phyloP scores from a whole-genome alignment of 169 alveolate genomes.

The Eimeria praecox region DNA sequence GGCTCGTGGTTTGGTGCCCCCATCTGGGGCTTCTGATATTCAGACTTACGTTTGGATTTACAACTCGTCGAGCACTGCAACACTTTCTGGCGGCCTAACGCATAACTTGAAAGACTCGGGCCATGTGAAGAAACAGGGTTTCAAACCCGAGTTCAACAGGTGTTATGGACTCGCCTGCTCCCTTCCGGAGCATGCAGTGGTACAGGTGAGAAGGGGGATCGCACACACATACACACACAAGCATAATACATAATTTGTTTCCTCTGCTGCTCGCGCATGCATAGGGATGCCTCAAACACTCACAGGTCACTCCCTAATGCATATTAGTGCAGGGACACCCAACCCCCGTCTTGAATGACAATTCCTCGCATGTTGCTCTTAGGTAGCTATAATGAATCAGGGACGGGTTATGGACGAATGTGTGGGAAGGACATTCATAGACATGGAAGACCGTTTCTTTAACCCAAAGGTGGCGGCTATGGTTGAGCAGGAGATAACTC shows the following conservation, averaged over 20 bases:
- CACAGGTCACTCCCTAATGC: no score
- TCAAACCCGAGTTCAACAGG: conserved; percentile 93
- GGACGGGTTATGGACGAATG: conserved; percentile 92
- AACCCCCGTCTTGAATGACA: background rate
- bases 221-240: background rate
- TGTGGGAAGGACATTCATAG: conserved; percentile 93
- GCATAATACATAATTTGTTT: no score
- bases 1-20: conserved; percentile 93
- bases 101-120: conserved; percentile 89
- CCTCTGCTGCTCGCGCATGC: no score
- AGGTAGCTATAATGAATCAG: conserved; percentile 89
- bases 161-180: conserved; percentile 92
- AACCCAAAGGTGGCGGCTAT: conserved; percentile 89
- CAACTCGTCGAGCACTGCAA: conserved; percentile 88
- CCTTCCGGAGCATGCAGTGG: conserved; percentile 93
- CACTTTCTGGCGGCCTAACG: conserved; percentile 88
- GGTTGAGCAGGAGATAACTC: conserved; percentile 88
- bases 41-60: conserved; percentile 90
- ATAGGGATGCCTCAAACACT: no score
- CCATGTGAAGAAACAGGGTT: conserved; percentile 90
- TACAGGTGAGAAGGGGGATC: conserved; percentile 85
- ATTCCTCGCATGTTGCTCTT: background rate
- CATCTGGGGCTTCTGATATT: conserved; percentile 90
- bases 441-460: conserved; percentile 94
- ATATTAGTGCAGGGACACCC: no score